Evolutionary conservation across 2,329 filamentous ascomycete species (phyloP).

Genomic region (Aureobasidium sp.): DNA sequence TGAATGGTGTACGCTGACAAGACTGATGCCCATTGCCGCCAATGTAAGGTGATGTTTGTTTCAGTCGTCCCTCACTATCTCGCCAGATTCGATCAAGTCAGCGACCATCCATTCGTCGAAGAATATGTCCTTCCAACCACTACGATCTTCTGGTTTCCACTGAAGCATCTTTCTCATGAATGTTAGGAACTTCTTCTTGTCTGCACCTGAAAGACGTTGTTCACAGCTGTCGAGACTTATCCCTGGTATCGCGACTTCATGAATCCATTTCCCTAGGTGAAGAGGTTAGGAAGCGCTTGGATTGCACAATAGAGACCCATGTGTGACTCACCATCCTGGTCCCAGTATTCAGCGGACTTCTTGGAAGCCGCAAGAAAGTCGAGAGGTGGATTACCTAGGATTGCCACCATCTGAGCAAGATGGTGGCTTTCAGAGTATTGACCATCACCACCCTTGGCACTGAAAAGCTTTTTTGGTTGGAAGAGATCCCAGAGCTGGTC

Average conservation of each 20-base stretch:
- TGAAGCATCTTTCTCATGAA: conserved; percentile 32
- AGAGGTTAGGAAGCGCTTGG: background rate
- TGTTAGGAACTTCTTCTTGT: conserved; percentile 26
- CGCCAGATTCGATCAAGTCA: conserved; percentile 22
- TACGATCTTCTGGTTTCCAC: conserved; percentile 29
- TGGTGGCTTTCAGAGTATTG: conserved; percentile 22
- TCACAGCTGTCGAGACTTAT: conserved; percentile 24
- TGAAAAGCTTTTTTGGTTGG: conserved; percentile 30
- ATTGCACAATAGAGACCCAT: background rate
- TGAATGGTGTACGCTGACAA: background rate
- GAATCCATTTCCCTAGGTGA: conserved; percentile 26
- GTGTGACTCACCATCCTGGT: conserved; percentile 13
- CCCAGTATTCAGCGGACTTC: conserved; percentile 1
- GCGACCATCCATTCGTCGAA: conserved; percentile 23
- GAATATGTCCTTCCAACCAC: conserved; percentile 20
- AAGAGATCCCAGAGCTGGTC: conserved; percentile 34
- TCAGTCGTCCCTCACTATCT: conserved; percentile 15
- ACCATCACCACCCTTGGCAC: conserved; percentile 21
- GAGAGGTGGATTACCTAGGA: conserved; percentile 21
- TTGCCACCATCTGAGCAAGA: conserved; percentile 18
- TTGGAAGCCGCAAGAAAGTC: conserved; percentile 17
- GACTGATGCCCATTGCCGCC: background rate
- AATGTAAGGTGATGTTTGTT: background rate
- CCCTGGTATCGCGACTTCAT: conserved; percentile 25
- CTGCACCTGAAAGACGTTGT: conserved; percentile 22